phyloP scores from a whole-genome alignment of 2,329 filamentous ascomycete genomes.

The Neocatenulostroma microsporum region DNA sequence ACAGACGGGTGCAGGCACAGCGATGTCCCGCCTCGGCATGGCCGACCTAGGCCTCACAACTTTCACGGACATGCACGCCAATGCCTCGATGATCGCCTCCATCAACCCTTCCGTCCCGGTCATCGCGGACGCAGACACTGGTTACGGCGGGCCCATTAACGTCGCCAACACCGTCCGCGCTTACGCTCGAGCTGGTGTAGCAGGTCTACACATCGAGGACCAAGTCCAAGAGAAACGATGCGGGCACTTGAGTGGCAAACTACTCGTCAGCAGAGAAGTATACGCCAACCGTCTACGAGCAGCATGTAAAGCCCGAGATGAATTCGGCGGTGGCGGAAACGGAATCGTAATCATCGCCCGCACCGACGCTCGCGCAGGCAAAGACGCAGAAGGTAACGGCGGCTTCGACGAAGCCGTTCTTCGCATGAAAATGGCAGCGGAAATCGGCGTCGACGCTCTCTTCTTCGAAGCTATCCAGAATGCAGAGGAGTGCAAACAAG shows the following conservation, averaged over 20 bases:
- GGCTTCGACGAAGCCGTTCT: slow-evolving; percentile 50
- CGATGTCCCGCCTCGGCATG: slow-evolving; percentile 52
- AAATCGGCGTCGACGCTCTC: slow-evolving; percentile 51
- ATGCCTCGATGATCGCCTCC: slow-evolving; percentile 56
- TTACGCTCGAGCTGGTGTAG: slow-evolving; percentile 43
- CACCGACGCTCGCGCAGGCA: slow-evolving; percentile 46
- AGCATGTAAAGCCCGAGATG: slow-evolving; percentile 42
- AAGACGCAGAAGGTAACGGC: slow-evolving; percentile 10
- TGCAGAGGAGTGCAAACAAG: slow-evolving; percentile 26
- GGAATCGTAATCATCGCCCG: slow-evolving; percentile 58
- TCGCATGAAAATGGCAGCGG: slow-evolving; percentile 44
- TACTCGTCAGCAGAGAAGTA: slow-evolving; percentile 45
- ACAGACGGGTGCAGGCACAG: slow-evolving; percentile 55
- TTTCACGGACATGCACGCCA: slow-evolving; percentile 53
- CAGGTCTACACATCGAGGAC: slow-evolving; percentile 55
- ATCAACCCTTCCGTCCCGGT: slow-evolving; percentile 49
- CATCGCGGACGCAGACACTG: slow-evolving; percentile 55
- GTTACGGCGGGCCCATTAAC: slow-evolving; percentile 39
- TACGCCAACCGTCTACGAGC: slow-evolving; percentile 51
- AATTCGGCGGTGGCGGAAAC: slow-evolving; percentile 46
- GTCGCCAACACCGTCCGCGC: neutral
- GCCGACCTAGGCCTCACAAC: slow-evolving; percentile 56
- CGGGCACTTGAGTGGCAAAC: slow-evolving; percentile 55
- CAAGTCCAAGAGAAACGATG: slow-evolving; percentile 56
- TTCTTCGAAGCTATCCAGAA: slow-evolving; percentile 47